A percentile compares a stretch with the other conserved stretches of the same genome.
Evolutionary conservation across 768 basidiomycete species (phyloP).

Genomic region (Collybiopsis luxurians): DNA sequence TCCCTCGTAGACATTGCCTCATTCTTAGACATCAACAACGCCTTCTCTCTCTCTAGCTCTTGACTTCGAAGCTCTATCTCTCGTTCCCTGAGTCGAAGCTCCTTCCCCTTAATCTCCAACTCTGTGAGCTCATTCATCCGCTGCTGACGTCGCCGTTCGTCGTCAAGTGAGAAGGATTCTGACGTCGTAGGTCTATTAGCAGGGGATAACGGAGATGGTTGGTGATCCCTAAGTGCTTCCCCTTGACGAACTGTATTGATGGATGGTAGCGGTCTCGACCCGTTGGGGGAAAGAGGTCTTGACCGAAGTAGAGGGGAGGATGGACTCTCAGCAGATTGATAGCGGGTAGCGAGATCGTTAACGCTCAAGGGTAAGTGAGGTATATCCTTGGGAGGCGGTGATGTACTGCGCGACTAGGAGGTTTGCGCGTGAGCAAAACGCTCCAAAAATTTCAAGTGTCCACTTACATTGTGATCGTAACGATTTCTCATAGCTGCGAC

Average conservation of each 20-base stretch:
- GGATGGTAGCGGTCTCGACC: constrained; percentile 18
- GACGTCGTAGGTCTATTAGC: background rate
- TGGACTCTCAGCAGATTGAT: constrained; percentile 30
- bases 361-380: constrained; percentile 66
- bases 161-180: background rate
- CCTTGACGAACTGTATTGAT: constrained; percentile 17
- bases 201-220: constrained; percentile 2
- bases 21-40: constrained; percentile 27
- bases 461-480: constrained; percentile 55
- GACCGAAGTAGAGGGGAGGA: constrained; percentile 34
- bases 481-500: constrained; percentile 70
- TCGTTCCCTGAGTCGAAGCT: constrained; percentile 51
- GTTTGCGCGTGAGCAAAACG: constrained; percentile 4
- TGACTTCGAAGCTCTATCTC: constrained; percentile 51
- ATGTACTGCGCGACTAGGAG: constrained; percentile 45
- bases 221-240: constrained; percentile 18
- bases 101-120: constrained; percentile 53
- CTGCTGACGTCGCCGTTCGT: constrained; percentile 29
- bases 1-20: constrained; percentile 9
- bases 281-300: constrained; percentile 31
- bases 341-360: constrained; percentile 59
- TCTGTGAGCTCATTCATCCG: constrained; percentile 51
- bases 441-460: constrained; percentile 2
- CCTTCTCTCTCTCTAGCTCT: constrained; percentile 58
- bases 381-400: constrained; percentile 57